Evolutionary conservation across 1,284 basidiomycete genomes (phyloP), one percentile per base, ranked within the genome.

Genomic region (Trichosporon sp.): DNA sequence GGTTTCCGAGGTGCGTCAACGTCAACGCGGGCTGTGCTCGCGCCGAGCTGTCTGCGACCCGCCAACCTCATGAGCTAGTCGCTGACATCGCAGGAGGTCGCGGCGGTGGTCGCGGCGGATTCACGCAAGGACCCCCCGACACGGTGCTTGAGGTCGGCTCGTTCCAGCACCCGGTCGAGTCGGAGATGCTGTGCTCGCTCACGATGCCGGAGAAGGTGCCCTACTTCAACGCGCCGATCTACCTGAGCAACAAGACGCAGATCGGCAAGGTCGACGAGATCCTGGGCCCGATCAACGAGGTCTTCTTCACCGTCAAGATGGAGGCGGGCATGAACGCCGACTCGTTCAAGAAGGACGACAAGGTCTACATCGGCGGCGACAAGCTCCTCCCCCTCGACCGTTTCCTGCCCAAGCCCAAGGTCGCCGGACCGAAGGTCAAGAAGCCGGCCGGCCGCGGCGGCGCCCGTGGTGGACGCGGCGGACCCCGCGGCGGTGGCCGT

Each of bases 201-300:
- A 85, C 89, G 42, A 88, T 94, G 81, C 85, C 90, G 1, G 90
- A 94, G 83, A 95, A 93, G 86, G 92, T 99, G 15, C 97, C 97
- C 0, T 97, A 97, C 85, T 99, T 99, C 87, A 99, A 99, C 83
- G 96, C 97, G 0, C 96, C 97, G 66, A 97, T 99, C 81, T 99
- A 98, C 84, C 88, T 99, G 65, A 90, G 94, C 86, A 99, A 99
- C 85, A 99, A 98, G 85, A 94, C 95, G 9, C 88, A 92, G 62
- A 89, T 98, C 34, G 86, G 92, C 76, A 98, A 95, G 0, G 95
- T 99, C 21, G 95, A 98, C 77, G 93, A 99, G 82, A 94, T 98
- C 72, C 70, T 82, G 35, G 76, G 72, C 38, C 97, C 97, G 11
- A 96, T 99, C 83, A 99, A 99, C 83, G 94, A 99, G 82, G 95